Base-by-base conservation (phyloP, 345 rosid genomes). In the Citrus australasica region DNA sequence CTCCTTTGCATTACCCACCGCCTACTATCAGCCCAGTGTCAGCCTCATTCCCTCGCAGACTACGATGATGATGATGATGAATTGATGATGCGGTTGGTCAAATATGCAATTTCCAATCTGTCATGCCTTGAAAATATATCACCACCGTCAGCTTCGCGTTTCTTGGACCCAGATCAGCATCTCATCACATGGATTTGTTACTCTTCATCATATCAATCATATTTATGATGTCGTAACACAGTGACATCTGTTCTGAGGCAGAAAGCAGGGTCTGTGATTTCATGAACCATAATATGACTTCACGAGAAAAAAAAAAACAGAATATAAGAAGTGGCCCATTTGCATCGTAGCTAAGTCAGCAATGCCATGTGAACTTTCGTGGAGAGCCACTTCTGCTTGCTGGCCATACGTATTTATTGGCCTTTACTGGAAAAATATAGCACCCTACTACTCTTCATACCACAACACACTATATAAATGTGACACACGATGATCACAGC, bases 351-450 rank as follows among this genome's bases (percentile, higher is more conserved):
- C 19, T 64, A 6, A 32, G 40, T 32, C 24, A 63, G 71, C 71
- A 17, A 72, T 65, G 68, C 83, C 83, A 80, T 65, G 79, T 80
- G 83, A 70, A 17, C 59, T 33, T 77, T 27, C n/a, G 8, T 9
- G 17, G 51, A 11, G 25, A 9, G 76, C 71, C 64, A 69, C 33
- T 63, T 28, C 40, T 17, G 69, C 42, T 5, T 4, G 38, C 76
- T 71, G 56, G 53, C 38, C 76, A 46, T 14, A 7, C 19, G 48
- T 17, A 25, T 25, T 21, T 9, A 28, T 27, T 70, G 51, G 22
- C 37, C 73, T 17, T 51, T 7, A 16, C n/a, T 48, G 35, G 32
- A 27, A 67, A 13, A 33, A 32, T 24, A 67, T 67, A 32, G 32
- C 32, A 24, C 30, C 33, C 11, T 22, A 19, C 69, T 32, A 33